Conservation (phyloP, 2,329 filamentous ascomycete genomes). For the Xylaria sp. region DNA sequence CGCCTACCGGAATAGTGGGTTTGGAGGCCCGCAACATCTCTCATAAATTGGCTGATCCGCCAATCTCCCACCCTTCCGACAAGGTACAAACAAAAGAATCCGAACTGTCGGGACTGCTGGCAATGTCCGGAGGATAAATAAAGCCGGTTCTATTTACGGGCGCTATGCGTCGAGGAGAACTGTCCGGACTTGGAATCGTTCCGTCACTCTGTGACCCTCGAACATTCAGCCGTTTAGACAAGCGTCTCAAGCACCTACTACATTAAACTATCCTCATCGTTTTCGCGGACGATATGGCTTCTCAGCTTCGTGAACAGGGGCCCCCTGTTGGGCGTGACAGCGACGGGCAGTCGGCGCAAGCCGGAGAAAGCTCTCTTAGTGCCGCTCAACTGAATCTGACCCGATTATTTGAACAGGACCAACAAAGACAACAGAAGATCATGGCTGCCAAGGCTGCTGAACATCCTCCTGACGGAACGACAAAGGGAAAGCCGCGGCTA, state of each 20-base stretch:
- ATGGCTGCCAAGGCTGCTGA: slow-evolving; percentile 60
- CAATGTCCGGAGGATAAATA: slow-evolving; percentile 16
- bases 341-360: slow-evolving; percentile 35
- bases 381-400: slow-evolving; percentile 72
- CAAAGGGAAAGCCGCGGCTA: slow-evolving; percentile 81
- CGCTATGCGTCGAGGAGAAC: slow-evolving; percentile 41
- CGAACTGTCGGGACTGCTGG: slow-evolving; percentile 28
- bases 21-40: slow-evolving; percentile 42
- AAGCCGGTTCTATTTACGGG: slow-evolving; percentile 26
- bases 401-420: slow-evolving; percentile 71
- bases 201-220: slow-evolving; percentile 23
- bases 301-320: slow-evolving; percentile 47
- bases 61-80: slow-evolving; percentile 35
- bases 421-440: slow-evolving; percentile 62
- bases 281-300: slow-evolving; percentile 44
- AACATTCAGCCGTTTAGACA: slow-evolving; percentile 35
- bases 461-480: slow-evolving; percentile 57
- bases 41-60: slow-evolving; percentile 41
- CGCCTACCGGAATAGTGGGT: slow-evolving; percentile 39
- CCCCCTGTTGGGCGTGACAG: slow-evolving; percentile 38
- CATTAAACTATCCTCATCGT: neutral
- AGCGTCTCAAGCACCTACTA: slow-evolving; percentile 35
- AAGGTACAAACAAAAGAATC: slow-evolving; percentile 39
- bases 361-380: slow-evolving; percentile 57
- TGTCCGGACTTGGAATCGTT: slow-evolving; percentile 36